Evolutionary conservation across 2,329 filamentous ascomycete genomes (phyloP), one percentile per base, ranked within the genome.

Genomic region (Penicillium sp.): DNA sequence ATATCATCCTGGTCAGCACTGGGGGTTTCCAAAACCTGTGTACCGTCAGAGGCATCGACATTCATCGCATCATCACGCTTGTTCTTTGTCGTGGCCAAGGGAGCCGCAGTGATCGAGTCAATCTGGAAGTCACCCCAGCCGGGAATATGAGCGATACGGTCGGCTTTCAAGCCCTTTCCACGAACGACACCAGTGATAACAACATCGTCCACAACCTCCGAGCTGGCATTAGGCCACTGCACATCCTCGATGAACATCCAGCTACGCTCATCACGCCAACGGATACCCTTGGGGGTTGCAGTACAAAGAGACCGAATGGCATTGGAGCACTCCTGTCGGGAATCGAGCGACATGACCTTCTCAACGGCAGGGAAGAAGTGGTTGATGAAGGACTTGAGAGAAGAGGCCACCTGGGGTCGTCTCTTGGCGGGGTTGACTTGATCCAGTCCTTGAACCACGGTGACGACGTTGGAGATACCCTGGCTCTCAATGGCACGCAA

Each of bases 71-170:
- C 86, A 30, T 84, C 75, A 2, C 74, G 73, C 63, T 85, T 80
- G 53, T 71, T 87, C 64, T 86, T 81, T 2, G 73, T 83, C 26
- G 80, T 82, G 3, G 85, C 77, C 13, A 92, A 75, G 1, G 92
- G 90, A 11, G 92, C 91, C 28, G 90, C 87, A 22, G 88, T 88
- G 65, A 99, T 96, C 73, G 92, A 94, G 55, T 93, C 90, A 55
- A 99, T 89, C 78, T 97, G 92, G 74, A 93, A 97, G 58, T 93
- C 88, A 37, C 95, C 95, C 91, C 92, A 97, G 64, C 97, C 93
- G 43, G 93, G 93, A 54, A 99, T 83, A 71, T 98, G 93, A 6
- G 97, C 85, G 43, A 99, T 81, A 60, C 95, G 87, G 75, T 99
- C 93, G 4, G 92, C 90, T 75, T 97, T 98, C 55, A 99, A 76